Percentiles rank a stretch among this genome's conserved stretches.
phyloP scores from a whole-genome alignment of 345 rosid genomes.

The Pelargonium nanum region DNA sequence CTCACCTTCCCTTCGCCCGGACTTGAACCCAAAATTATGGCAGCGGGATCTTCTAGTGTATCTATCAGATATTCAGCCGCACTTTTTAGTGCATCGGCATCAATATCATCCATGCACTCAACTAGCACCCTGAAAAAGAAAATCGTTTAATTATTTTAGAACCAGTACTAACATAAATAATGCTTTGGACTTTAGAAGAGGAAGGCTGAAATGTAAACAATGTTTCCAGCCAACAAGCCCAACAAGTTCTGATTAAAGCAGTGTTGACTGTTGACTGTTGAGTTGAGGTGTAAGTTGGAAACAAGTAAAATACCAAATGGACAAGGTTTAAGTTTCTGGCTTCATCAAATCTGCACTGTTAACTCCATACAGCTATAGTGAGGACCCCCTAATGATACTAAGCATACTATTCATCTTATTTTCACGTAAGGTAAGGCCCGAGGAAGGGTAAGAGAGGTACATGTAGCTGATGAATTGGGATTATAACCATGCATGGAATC shows the following conservation, averaged over 20 bases:
- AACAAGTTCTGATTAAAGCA: background rate
- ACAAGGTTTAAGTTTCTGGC: background rate
- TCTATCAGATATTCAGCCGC: slow-evolving; percentile 71
- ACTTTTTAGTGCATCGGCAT: slow-evolving; percentile 73
- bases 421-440: background rate
- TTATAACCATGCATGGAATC: too few relatives aligned
- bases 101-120: slow-evolving; percentile 68
- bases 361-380: background rate
- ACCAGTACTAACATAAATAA: background rate
- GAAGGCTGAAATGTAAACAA: background rate
- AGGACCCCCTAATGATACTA: background rate
- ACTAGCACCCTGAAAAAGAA: slow-evolving; percentile 54
- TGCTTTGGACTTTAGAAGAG: background rate
- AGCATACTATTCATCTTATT: background rate
- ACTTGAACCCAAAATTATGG: slow-evolving; percentile 65
- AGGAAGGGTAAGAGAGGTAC: background rate
- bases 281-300: too few relatives aligned
- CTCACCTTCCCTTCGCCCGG: slow-evolving; percentile 90
- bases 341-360: background rate
- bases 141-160: background rate
- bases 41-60: slow-evolving; percentile 67
- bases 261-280: too few relatives aligned
- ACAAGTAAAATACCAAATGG: too few relatives aligned
- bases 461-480: too few relatives aligned
- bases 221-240: background rate